Evolutionary conservation across 345 rosid genomes (phyloP).

Genomic region (Dipteronia dyeriana): DNA sequence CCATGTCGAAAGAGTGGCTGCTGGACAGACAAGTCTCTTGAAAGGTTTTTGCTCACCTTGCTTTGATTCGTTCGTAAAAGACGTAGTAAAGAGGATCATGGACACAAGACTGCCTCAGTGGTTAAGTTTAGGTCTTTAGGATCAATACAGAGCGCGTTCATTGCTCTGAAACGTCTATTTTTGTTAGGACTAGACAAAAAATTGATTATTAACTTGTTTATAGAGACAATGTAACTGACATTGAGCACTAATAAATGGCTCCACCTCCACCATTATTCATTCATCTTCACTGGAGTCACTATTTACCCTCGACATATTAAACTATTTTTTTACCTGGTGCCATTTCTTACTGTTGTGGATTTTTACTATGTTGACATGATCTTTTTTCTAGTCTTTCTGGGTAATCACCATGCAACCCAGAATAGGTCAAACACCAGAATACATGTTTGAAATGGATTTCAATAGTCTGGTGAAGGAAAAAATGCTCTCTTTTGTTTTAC

Average conservation of each 20-base stretch:
- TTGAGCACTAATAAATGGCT: constrained; percentile 31
- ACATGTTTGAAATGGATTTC: too few relatives aligned
- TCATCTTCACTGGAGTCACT: constrained; percentile 25
- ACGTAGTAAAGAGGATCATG: constrained; percentile 78
- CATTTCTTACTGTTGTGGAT: not conserved
- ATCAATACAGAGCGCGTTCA: constrained; percentile 12
- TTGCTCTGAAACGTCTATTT: constrained; percentile 24
- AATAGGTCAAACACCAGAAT: too few relatives aligned
- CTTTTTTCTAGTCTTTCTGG: not conserved
- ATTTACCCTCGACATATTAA: constrained; percentile 24
- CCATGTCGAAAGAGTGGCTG: constrained; percentile 47
- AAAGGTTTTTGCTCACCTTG: constrained; percentile 79
- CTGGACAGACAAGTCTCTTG: constrained; percentile 67
- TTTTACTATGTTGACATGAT: too few relatives aligned
- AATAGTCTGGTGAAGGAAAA: too few relatives aligned
- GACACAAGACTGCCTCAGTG: constrained; percentile 71
- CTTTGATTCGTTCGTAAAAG: constrained; percentile 81
- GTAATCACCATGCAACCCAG: too few relatives aligned
- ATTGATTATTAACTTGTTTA: constrained; percentile 36
- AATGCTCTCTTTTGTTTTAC: not conserved
- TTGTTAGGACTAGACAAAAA: constrained; percentile 36
- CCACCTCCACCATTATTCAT: constrained; percentile 31
- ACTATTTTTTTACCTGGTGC: constrained; percentile 12
- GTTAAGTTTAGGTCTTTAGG: constrained; percentile 82
- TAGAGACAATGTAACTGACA: constrained; percentile 33